phyloP scores from a whole-genome alignment of 352 stramenopile genomes.

The Pythium vanterpoolii region DNA sequence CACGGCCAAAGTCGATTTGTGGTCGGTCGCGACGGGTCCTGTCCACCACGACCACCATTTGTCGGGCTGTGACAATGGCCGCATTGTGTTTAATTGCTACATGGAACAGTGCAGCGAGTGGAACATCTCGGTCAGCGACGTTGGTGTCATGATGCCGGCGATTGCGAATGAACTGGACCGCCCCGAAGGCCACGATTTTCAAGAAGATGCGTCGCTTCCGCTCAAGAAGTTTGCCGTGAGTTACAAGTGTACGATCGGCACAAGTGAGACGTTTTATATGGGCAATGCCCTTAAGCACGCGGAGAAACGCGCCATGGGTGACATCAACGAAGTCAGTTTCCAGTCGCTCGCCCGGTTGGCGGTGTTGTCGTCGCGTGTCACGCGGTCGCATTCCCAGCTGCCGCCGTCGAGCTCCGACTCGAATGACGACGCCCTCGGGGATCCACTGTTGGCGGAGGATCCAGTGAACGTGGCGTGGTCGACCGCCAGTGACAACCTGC shows the following conservation, averaged over 20 bases:
- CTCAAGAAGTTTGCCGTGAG: slow-evolving; percentile 88
- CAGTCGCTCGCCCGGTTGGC: slow-evolving; percentile 79
- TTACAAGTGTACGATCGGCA: slow-evolving; percentile 90
- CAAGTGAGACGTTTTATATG: slow-evolving; percentile 85
- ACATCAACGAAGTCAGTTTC: slow-evolving; percentile 87
- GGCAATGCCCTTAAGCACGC: slow-evolving; percentile 82
- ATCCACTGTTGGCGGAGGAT: slow-evolving; percentile 71
- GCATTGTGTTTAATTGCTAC: slow-evolving; percentile 90
- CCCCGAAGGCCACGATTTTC: slow-evolving; percentile 86
- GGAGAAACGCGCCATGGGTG: slow-evolving; percentile 65
- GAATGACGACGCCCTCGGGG: slow-evolving; percentile 39
- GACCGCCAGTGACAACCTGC: slow-evolving; percentile 60
- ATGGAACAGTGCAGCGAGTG: slow-evolving; percentile 90
- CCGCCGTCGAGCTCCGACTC: slow-evolving; percentile 28
- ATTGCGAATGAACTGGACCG: slow-evolving; percentile 87
- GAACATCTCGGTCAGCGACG: slow-evolving; percentile 87
- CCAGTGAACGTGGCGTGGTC: slow-evolving; percentile 73
- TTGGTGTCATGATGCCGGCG: slow-evolving; percentile 87
- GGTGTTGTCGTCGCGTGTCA: slow-evolving; percentile 79
- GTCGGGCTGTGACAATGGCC: slow-evolving; percentile 80
- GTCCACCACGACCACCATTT: slow-evolving; percentile 88
- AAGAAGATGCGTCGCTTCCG: slow-evolving; percentile 84
- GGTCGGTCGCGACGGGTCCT: slow-evolving; percentile 77
- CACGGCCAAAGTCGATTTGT: slow-evolving; percentile 71
- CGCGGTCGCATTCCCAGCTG: slow-evolving; percentile 57